These are phyloP conservation scores for Auriscalpium orientale DNA, from an alignment of 768 basidiomycete species.

Conservation along the genomic window DNA sequence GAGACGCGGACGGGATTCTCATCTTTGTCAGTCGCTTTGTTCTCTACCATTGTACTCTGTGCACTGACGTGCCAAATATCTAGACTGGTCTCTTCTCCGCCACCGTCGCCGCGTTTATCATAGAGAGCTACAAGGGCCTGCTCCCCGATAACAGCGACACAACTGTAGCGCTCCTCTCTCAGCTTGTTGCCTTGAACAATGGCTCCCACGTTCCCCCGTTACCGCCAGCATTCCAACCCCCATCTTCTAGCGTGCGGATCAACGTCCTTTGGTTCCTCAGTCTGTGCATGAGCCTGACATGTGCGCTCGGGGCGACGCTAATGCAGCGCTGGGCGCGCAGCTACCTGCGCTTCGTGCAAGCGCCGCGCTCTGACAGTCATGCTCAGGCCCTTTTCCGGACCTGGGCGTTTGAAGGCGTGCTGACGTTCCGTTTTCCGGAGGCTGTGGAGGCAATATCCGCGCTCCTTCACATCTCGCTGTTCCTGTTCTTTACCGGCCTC, in stretches of 20 bases:
- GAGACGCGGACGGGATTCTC: not conserved
- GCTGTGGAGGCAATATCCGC: conserved; percentile 4
- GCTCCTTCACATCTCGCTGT: conserved; percentile 7
- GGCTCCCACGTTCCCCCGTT: not conserved
- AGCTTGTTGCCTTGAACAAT: not conserved
- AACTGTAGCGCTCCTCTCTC: not conserved
- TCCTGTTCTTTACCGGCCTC: conserved; percentile 13
- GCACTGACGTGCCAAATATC: not conserved
- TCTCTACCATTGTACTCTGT: not conserved
- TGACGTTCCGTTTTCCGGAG: conserved; percentile 2
- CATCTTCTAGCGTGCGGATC: not conserved
- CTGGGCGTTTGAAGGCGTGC: conserved; percentile 4
- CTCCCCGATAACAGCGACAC: not conserved
- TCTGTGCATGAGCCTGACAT: conserved; percentile 4
- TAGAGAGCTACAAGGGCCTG: conserved; percentile 2
- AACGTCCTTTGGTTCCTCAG: conserved; percentile 11
- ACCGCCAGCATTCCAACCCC: not conserved
- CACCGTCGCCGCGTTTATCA: conserved; percentile 2
- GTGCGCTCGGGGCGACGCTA: conserved; percentile 9
- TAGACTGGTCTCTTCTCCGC: conserved; percentile 9
- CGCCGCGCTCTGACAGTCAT: not conserved
- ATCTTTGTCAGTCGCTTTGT: not conserved
- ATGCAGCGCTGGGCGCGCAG: conserved; percentile 9
- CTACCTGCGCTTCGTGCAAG: conserved; percentile 4
- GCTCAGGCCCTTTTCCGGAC: conserved; percentile 3